These are phyloP conservation scores for Pythium vanterpoolii DNA, from an alignment of 352 stramenopile genomes.

Conservation along the genomic window DNA sequence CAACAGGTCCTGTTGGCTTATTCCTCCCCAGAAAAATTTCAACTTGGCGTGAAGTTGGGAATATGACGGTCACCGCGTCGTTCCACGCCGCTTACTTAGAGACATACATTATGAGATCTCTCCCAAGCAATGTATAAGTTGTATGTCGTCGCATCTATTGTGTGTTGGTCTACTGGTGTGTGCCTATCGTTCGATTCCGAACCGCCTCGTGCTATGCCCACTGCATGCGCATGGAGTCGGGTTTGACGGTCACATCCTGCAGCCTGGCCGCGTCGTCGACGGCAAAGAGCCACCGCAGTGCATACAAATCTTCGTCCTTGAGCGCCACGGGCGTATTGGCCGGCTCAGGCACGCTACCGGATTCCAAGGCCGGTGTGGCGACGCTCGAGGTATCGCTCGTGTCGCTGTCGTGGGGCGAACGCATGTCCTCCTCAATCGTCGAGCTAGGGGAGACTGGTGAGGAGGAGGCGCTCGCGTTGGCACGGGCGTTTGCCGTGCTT, in stretches of 20 bases:
- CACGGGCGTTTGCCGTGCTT: neutral
- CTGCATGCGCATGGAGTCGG: slow-evolving; percentile 1
- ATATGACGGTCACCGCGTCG: neutral
- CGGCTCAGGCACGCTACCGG: slow-evolving; percentile 6
- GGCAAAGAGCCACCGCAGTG: slow-evolving; percentile 18
- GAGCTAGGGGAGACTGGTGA: slow-evolving; percentile 6
- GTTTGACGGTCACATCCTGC: neutral
- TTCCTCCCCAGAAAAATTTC: too few relatives aligned
- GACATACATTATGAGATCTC: neutral
- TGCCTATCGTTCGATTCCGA: neutral
- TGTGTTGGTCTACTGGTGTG: neutral
- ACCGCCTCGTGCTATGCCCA: slow-evolving; percentile 6
- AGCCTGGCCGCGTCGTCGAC: slow-evolving; percentile 12
- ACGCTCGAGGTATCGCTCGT: neutral
- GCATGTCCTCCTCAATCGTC: slow-evolving; percentile 1
- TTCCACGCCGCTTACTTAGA: neutral
- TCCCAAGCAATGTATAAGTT: neutral
- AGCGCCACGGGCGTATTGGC: slow-evolving; percentile 11
- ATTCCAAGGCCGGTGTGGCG: neutral
- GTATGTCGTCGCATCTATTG: neutral
- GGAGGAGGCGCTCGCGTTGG: neutral
- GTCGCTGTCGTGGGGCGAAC: neutral
- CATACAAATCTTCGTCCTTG: slow-evolving; percentile 20
- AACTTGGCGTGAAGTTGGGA: too few relatives aligned
- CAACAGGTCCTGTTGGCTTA: too few relatives aligned